Evolutionary conservation across 495 filamentous ascomycete species (phyloP).

Genomic region (Aspergillus heteromorphus): DNA sequence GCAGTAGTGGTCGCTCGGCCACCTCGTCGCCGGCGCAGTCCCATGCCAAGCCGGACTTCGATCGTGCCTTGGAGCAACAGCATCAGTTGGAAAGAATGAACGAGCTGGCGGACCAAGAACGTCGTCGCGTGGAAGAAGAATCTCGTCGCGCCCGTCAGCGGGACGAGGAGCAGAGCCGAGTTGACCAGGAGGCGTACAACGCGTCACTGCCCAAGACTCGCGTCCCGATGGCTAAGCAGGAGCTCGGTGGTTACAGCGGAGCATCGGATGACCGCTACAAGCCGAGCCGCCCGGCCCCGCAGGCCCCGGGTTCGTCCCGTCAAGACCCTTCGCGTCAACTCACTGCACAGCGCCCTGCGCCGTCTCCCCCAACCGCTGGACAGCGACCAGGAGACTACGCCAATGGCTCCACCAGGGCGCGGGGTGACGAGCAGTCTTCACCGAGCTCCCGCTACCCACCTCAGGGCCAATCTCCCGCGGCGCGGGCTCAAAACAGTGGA

Average conservation of each 20-base stretch:
- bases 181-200: conserved; percentile 80
- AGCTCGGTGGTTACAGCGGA: conserved; percentile 65
- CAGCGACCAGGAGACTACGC: conserved; percentile 20
- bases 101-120: conserved; percentile 45
- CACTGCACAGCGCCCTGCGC: conserved; percentile 54
- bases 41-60: conserved; percentile 28
- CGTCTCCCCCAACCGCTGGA: conserved; percentile 45
- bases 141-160: conserved; percentile 51
- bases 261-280: conserved; percentile 66
- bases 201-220: conserved; percentile 75
- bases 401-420: conserved; percentile 16
- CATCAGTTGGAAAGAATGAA: conserved; percentile 44
- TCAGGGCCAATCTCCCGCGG: conserved; percentile 17
- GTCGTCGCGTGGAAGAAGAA: conserved; percentile 49
- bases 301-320: conserved; percentile 44
- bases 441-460: conserved; percentile 33
- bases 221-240: conserved; percentile 77
- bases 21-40: conserved; percentile 34
- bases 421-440: conserved; percentile 27
- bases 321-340: conserved; percentile 40
- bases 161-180: conserved; percentile 59
- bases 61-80: conserved; percentile 37
- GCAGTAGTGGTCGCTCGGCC: conserved; percentile 24
- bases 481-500: conserved; percentile 36
- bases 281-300: conserved; percentile 61